A percentile compares a stretch with the other conserved stretches of the same genome.
Evolutionary conservation across 176 grass and related monocot species (phyloP).

Genomic region (Oryza meyeriana): DNA sequence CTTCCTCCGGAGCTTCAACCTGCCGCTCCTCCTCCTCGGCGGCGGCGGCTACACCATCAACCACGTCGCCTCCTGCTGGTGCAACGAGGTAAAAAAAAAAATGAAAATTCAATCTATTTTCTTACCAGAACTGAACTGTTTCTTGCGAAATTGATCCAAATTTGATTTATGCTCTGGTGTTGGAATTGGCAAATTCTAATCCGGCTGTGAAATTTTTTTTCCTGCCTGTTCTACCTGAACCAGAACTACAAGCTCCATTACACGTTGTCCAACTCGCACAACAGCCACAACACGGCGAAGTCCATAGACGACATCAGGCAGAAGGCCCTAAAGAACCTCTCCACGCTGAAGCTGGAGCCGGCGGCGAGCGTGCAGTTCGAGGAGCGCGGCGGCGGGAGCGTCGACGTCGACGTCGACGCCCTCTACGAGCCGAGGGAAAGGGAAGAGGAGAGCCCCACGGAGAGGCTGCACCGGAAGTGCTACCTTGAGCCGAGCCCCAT

Average conservation of each 20-base stretch:
- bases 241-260: conserved; percentile 33
- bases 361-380: conserved; percentile 16
- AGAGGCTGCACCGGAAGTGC: conserved; percentile 26
- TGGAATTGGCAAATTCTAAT: neutral
- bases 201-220: neutral
- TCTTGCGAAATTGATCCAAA: too few species aligned
- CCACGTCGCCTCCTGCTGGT: conserved; percentile 80
- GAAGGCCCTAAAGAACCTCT: conserved; percentile 26
- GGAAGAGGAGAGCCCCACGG: conserved; percentile 18
- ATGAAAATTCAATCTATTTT: neutral
- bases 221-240: neutral
- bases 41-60: conserved; percentile 84
- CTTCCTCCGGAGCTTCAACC: conserved; percentile 25
- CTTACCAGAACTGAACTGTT: too few species aligned
- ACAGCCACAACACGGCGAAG: neutral
- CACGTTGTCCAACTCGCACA: neutral
- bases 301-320: neutral
- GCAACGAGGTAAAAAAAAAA: conserved; percentile 64
- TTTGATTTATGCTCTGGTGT: too few species aligned
- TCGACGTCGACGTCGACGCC: neutral
- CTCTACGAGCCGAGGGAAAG: neutral
- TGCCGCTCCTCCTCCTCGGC: conserved; percentile 60
- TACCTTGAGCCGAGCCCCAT: neutral
- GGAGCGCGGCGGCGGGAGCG: neutral
- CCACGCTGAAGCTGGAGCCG: conserved; percentile 9